A percentile compares a stretch with the other conserved stretches of the same genome.
Conservation (phyloP, 768 basidiomycete genomes). For the Xerocomellus intermedius region DNA sequence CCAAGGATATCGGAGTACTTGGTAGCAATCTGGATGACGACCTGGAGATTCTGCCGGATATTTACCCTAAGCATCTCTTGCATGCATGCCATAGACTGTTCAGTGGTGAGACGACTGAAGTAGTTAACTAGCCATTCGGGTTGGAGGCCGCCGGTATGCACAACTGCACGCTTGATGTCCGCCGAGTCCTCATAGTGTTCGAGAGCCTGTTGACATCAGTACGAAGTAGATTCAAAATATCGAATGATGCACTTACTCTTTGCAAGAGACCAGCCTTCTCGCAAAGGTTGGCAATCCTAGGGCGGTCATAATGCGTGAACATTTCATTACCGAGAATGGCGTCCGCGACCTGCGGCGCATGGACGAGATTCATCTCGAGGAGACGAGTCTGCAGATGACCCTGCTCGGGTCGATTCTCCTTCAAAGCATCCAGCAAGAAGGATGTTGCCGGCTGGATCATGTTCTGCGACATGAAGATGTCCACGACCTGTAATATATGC, state of each 20-base stretch:
- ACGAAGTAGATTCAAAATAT: neutral
- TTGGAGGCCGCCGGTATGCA: constrained; percentile 83
- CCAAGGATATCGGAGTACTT: constrained; percentile 99
- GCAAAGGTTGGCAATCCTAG: constrained; percentile 95
- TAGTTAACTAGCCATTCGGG: constrained; percentile 97
- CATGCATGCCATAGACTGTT: constrained; percentile 94
- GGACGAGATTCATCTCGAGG: constrained; percentile 95
- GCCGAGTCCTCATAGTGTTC: constrained; percentile 97
- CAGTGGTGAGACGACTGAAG: constrained; percentile 95
- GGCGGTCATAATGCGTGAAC: constrained; percentile 95
- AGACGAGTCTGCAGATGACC: constrained; percentile 94
- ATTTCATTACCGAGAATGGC: constrained; percentile 99
- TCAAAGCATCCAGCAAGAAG: constrained; percentile 94
- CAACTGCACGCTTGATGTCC: constrained; percentile 98
- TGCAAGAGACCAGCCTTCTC: constrained; percentile 97
- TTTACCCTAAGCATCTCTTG: constrained; percentile 97
- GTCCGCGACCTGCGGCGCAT: constrained; percentile 98
- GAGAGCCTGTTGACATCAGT: constrained; percentile 64
- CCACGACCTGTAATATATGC: constrained; percentile 66
- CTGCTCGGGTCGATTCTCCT: constrained; percentile 98
- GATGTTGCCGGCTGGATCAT: constrained; percentile 99
- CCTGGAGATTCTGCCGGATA: constrained; percentile 95
- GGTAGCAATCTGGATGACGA: constrained; percentile 95
- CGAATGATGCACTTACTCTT: constrained; percentile 53
- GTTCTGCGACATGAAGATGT: constrained; percentile 99